These are phyloP conservation scores for Xylariomycetidae sp. DNA, from an alignment of 2,329 filamentous ascomycete species.

Conservation along the genomic window DNA sequence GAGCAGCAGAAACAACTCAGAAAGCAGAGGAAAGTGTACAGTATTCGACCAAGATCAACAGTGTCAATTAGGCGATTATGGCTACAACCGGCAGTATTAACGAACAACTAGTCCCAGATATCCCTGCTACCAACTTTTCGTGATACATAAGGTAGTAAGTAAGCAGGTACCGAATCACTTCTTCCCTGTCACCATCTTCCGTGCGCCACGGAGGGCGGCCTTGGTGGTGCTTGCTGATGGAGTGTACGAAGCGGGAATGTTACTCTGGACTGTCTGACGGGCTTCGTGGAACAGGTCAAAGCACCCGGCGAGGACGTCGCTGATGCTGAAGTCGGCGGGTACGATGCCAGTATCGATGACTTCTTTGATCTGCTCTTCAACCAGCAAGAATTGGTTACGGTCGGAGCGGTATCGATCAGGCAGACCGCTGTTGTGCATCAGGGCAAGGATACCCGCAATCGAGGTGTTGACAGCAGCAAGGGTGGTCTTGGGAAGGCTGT, in stretches of 20 bases:
- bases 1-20: too few relatives aligned
- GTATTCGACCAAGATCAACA: too few relatives aligned
- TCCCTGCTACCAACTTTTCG: too few relatives aligned
- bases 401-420: conserved; percentile 46
- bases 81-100: too few relatives aligned
- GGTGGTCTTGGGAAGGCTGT: too few relatives aligned
- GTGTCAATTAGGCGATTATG: too few relatives aligned
- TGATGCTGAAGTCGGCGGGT: conserved; percentile 33
- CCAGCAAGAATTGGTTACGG: conserved; percentile 40
- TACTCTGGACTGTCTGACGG: conserved; percentile 40
- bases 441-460: conserved; percentile 42
- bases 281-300: conserved; percentile 40
- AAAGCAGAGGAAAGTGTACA: too few relatives aligned
- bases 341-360: conserved; percentile 43
- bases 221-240: conserved; percentile 3
- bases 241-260: conserved; percentile 38
- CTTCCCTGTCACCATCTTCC: background rate
- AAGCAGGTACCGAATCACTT: background rate
- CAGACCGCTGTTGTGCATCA: conserved; percentile 48
- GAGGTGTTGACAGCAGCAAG: conserved; percentile 45
- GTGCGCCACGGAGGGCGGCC: background rate
- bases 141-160: background rate
- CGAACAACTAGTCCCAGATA: too few relatives aligned
- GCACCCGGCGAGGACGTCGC: conserved; percentile 42
- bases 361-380: conserved; percentile 45